Evolutionary conservation across 176 grass and related monocot genomes (phyloP), one percentile per base, ranked within the genome.

Genomic region (Alopecurus myosuroides): DNA sequence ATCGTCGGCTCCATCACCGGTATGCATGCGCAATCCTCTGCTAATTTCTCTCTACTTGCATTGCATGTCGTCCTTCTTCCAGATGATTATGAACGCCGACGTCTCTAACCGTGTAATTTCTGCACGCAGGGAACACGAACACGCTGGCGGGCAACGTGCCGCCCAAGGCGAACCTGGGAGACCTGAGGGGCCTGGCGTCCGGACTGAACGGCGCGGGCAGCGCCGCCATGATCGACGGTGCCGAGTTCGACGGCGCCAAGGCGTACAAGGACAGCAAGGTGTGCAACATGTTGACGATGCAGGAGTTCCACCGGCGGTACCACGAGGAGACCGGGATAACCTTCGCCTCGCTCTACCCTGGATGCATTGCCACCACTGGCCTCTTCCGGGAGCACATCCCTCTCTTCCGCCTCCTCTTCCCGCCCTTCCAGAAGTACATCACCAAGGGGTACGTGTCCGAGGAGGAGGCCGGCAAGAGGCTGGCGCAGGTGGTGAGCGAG

Each of bases 231-330:
- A 94, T 99, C 71, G 97, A 99, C 36, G 97, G 93, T 12, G 91
- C 89, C 11, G 86, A 92, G 63, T 98, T 95, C 81, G 97, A 98
- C 50, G 97, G 97, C 41, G 97, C 97, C 0, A 99, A 99, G 84
- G 97, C 93, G 2, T 99, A 99, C 97, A 99, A 99, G 84, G 97
- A 99, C 89, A 99, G 97, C 90, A 99, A 96, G 84, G 93, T 99
- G 74, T 99, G 97, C 86, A 99, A 99, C 88, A 99, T 96, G 97
- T 83, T 99, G 70, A 99, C 86, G 57, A 99, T 94, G 91, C 89
- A 92, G 83, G 97, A 99, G 70, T 96, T 99, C 65, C 97, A 99
- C 84, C 57, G 91, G 4, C 88, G 97, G 39, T 94, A 83, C 93
- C 97, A 98, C 85, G 97, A 95, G 82, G 89, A 94, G 78, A 98